phyloP scores from a whole-genome alignment of 441 rosid species.

The Erysimum pusillum region DNA sequence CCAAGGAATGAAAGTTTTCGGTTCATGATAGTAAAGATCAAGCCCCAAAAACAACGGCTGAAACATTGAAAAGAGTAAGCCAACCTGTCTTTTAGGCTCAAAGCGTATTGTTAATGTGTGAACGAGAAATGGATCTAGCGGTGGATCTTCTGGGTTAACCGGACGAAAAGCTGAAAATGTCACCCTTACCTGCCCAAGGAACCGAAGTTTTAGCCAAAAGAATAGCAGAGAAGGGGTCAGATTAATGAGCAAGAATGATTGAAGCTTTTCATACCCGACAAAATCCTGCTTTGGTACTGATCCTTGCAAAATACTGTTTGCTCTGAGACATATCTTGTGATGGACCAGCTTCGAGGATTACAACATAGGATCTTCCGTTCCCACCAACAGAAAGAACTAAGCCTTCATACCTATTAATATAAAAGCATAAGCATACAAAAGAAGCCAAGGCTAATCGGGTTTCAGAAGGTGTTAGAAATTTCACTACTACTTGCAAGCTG shows the following conservation, averaged over 20 bases:
- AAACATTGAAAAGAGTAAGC: constrained; percentile 18
- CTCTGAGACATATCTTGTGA: constrained; percentile 84
- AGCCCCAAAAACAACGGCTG: constrained; percentile 4
- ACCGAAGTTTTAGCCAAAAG: constrained; percentile 27
- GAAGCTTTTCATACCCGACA: constrained; percentile 68
- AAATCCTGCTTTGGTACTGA: constrained; percentile 90
- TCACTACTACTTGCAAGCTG: constrained; percentile 3
- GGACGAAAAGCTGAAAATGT: constrained; percentile 96
- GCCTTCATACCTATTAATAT: constrained; percentile 77
- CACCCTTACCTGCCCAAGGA: constrained; percentile 79
- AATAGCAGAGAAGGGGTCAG: not conserved
- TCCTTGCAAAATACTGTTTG: constrained; percentile 87
- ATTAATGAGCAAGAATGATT: constrained; percentile 1
- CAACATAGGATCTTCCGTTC: constrained; percentile 90
- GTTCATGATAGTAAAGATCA: not conserved
- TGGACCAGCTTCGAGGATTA: constrained; percentile 98
- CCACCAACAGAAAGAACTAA: constrained; percentile 94
- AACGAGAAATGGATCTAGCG: constrained; percentile 90
- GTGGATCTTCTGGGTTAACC: constrained; percentile 95
- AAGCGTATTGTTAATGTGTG: constrained; percentile 91
- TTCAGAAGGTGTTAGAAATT: not conserved
- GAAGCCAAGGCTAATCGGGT: constrained; percentile 2
- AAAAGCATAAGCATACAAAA: constrained; percentile 20
- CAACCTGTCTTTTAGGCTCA: constrained; percentile 97
- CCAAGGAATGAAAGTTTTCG: constrained; percentile 1